Conservation (phyloP, 257 asterid genomes). For the Solanum sitiens region DNA sequence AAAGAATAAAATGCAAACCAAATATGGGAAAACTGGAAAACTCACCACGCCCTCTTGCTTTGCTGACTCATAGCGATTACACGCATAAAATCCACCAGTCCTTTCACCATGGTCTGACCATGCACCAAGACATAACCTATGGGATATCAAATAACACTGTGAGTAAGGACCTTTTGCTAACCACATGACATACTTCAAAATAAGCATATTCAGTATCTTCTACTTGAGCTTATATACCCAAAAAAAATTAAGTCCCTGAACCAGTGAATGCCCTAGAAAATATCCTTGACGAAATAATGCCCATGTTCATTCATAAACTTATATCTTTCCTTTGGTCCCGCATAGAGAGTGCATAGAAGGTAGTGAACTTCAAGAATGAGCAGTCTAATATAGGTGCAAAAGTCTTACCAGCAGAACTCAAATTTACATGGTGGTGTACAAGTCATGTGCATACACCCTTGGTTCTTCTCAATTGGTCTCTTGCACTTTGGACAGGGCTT, state of each 20-base stretch:
- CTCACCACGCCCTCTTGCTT: constrained; percentile 98
- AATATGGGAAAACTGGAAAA: not conserved
- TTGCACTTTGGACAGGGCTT: constrained; percentile 99
- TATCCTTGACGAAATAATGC: not conserved
- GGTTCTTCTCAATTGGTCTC: constrained; percentile 98
- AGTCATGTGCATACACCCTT: constrained; percentile 99
- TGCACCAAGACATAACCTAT: constrained; percentile 91
- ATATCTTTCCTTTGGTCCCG: not conserved
- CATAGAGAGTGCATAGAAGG: not conserved
- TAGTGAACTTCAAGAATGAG: not conserved
- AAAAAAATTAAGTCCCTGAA: not conserved
- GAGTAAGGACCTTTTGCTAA: not conserved
- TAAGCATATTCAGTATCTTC: not conserved
- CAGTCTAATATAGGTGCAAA: not conserved
- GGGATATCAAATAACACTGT: not conserved
- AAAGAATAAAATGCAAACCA: not conserved
- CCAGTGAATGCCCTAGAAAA: not conserved
- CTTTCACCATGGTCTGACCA: constrained; percentile 99
- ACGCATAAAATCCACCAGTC: constrained; percentile 98
- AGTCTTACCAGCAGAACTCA: constrained; percentile 92
- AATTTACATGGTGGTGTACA: constrained; percentile 99
- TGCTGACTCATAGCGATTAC: constrained; percentile 98
- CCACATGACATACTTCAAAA: not conserved
- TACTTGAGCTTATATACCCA: not conserved
- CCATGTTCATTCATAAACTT: not conserved